Base-by-base conservation (phyloP, 129 eudicot genomes). In the Artemisia annua region DNA sequence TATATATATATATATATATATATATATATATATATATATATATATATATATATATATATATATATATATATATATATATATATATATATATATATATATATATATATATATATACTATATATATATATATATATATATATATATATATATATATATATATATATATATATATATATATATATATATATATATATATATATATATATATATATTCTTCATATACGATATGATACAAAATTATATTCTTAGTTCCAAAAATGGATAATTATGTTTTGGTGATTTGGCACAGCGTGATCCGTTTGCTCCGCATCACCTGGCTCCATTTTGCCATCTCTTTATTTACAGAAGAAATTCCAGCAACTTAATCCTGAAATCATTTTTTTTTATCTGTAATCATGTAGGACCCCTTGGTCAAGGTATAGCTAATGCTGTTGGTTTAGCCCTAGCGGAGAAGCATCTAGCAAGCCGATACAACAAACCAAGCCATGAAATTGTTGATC, bases 341-440 rank as follows among this genome's bases (percentile, higher is more conserved):
- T 48, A 49, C 9, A 10, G 71, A 60, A 60, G 26, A 17, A 24
- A 10, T 2, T 16, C 10, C 55, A 32, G 32, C 12, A 11, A 54
- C 50, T 13, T 44, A 57, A 71, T 11, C 3, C 12, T n/a, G 44
- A 53, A 67, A 32, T 62, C 3, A 15, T 13, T 18, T 64, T 20
- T 64, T 20, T 64, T 24, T 7, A 5, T 54, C 0, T 43, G n/a
- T 67, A 32, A n/a, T 32, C 44, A 26, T 81, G 68, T 51, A 87
- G 92, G 92, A 0, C 92, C 92, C 43, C 92, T 87, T 67, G 89
- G 92, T 8, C 92, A 87, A 12, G 92, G 92, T 82, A 75, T 87
- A 63, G 89, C 87, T 0, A 87, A 87, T 79, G 92, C 88, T 0
- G 88, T 87, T 60, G 92, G 88, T 84, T 69, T 87, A 69, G 92